A percentile compares a stretch with the other conserved stretches of the same genome.
These are phyloP conservation scores for Pichia heedii DNA, from an alignment of 805 yeast genomes.

Conservation along the genomic window DNA sequence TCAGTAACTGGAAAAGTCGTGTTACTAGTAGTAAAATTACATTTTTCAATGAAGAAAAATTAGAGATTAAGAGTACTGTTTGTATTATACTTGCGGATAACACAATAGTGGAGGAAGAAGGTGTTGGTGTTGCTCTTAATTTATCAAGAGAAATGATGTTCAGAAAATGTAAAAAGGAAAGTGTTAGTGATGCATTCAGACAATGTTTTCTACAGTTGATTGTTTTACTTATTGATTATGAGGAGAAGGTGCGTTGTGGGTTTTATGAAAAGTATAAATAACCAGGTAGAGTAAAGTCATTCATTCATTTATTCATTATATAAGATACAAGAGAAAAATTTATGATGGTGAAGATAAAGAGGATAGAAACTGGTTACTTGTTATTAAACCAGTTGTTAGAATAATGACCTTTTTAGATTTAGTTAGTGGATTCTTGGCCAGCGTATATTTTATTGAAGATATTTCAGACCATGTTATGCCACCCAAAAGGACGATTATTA, in stretches of 20 bases:
- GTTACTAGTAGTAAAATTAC: not conserved
- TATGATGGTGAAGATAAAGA: slow-evolving; percentile 5
- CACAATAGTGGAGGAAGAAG: slow-evolving; percentile 30
- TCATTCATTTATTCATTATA: not conserved
- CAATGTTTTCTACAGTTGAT: slow-evolving; percentile 33
- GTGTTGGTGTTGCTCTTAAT: slow-evolving; percentile 30
- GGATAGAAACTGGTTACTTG: slow-evolving; percentile 27
- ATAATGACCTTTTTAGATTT: slow-evolving; percentile 31
- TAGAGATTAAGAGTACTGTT: slow-evolving; percentile 13
- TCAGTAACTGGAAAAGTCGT: slow-evolving; percentile 37
- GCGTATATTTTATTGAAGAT: slow-evolving; percentile 57
- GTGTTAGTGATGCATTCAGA: slow-evolving; percentile 37
- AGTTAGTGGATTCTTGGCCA: slow-evolving; percentile 31
- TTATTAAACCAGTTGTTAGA: slow-evolving; percentile 37
- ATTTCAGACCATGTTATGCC: slow-evolving; percentile 84
- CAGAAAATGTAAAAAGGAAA: slow-evolving; percentile 37
- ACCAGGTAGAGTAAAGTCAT: not conserved
- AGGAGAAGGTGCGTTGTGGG: slow-evolving; percentile 17
- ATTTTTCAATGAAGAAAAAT: slow-evolving; percentile 10
- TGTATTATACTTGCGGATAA: slow-evolving; percentile 36
- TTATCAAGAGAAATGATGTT: slow-evolving; percentile 28
- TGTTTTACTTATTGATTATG: slow-evolving; percentile 22
- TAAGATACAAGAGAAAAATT: too few relatives aligned
- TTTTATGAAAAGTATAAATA: slow-evolving; percentile 19
- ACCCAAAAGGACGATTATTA: slow-evolving; percentile 58